phyloP scores from a whole-genome alignment of 805 yeast genomes.

The Spathaspora passalidarum region DNA sequence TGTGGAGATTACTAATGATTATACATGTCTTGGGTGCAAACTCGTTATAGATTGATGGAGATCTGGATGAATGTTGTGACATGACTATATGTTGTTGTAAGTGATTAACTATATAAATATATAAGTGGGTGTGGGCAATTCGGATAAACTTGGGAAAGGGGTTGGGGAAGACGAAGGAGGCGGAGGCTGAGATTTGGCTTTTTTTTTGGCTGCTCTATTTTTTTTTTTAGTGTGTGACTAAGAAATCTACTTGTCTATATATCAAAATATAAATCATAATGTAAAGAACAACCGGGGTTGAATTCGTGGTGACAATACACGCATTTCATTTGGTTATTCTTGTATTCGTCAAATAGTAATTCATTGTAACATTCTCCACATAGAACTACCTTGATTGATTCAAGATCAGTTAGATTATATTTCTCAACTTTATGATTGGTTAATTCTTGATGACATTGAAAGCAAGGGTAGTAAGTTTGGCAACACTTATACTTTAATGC shows the following conservation, averaged over 20 bases:
- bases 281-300: constrained; percentile 38
- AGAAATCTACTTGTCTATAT: background rate
- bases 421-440: constrained; percentile 12
- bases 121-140: background rate
- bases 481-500: constrained; percentile 42
- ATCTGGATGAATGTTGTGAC: background rate
- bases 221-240: background rate
- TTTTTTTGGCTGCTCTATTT: background rate
- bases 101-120: background rate
- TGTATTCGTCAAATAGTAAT: constrained; percentile 28
- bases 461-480: constrained; percentile 34
- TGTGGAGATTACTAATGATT: constrained; percentile 32
- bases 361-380: constrained; percentile 36
- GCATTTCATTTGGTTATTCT: constrained; percentile 16
- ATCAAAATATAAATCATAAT: constrained; percentile 35
- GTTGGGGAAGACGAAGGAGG: background rate
- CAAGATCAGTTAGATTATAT: constrained; percentile 11
- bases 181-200: background rate
- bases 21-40: constrained; percentile 25
- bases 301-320: constrained; percentile 23
- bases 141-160: background rate
- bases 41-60: constrained; percentile 2
- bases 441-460: constrained; percentile 30
- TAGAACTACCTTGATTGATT: constrained; percentile 21
- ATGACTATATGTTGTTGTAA: background rate